Conservation (phyloP, 2,329 filamentous ascomycete species). For the Fusarium odoratissimum region DNA sequence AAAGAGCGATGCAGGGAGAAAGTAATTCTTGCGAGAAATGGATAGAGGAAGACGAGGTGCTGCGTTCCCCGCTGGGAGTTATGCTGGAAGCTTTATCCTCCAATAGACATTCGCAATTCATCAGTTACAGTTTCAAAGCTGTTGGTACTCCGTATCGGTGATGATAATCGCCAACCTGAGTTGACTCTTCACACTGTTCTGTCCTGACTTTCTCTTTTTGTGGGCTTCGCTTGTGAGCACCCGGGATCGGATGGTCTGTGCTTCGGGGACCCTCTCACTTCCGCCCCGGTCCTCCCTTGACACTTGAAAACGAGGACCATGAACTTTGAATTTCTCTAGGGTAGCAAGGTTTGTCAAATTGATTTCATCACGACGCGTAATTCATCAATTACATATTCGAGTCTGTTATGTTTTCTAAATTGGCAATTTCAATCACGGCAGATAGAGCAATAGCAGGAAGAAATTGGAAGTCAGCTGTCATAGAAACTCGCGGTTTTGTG, state of each 20-base stretch:
- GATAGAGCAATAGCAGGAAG: not conserved
- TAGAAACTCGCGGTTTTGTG: not conserved
- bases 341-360: not conserved
- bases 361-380: not conserved
- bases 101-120: not conserved
- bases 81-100: constrained; percentile 1
- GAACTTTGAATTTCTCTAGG: not conserved
- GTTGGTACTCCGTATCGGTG: not conserved
- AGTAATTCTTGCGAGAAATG: not conserved
- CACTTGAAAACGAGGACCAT: not conserved
- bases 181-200: constrained; percentile 4
- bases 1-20: not conserved
- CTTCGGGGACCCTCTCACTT: constrained; percentile 7
- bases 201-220: constrained; percentile 28
- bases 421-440: not conserved
- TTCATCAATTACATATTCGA: not conserved
- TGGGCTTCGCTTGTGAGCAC: constrained; percentile 40
- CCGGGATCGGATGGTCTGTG: constrained; percentile 39
- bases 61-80: not conserved
- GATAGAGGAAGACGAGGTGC: not conserved
- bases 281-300: constrained; percentile 22
- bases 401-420: not conserved
- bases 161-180: constrained; percentile 6
- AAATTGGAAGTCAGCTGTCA: not conserved
- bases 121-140: constrained; percentile 13